phyloP scores from a whole-genome alignment of 2,329 filamentous ascomycete species.

The Colletotrichum phormii region DNA sequence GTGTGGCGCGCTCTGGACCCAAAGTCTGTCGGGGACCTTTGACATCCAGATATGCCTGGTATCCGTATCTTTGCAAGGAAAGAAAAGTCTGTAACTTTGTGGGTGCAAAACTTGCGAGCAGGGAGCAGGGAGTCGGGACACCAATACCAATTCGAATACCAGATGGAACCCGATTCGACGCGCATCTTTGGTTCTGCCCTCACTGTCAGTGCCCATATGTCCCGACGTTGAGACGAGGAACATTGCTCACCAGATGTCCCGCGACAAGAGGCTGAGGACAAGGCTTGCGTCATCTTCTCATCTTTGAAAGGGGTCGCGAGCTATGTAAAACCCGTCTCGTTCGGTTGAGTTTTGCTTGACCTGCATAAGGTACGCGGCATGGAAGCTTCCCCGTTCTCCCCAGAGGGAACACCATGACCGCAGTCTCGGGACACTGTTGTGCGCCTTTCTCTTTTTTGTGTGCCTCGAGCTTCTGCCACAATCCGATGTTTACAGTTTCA shows the following conservation, averaged over 20 bases:
- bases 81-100: background rate
- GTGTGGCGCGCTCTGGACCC: slow-evolving; percentile 6
- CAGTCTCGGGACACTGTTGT: slow-evolving; percentile 13
- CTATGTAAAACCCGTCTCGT: background rate
- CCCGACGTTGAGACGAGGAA: background rate
- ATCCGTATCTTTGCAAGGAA: background rate
- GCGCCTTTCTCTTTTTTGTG: background rate
- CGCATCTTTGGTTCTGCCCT: background rate
- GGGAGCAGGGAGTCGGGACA: background rate
- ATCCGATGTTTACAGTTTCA: slow-evolving; percentile 32
- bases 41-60: background rate
- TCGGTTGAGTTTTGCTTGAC: slow-evolving; percentile 8
- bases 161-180: background rate
- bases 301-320: background rate
- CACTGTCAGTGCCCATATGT: background rate
- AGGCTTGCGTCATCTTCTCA: slow-evolving; percentile 8
- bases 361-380: background rate
- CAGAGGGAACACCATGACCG: slow-evolving; percentile 7
- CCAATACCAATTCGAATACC: too few species aligned
- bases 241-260: background rate
- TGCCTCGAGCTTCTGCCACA: background rate
- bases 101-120: background rate
- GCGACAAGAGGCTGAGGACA: background rate
- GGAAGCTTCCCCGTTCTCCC: slow-evolving; percentile 3
- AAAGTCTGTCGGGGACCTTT: slow-evolving; percentile 11